Base-by-base conservation (phyloP, 805 yeast species). In the Barnettozyma vustinii region DNA sequence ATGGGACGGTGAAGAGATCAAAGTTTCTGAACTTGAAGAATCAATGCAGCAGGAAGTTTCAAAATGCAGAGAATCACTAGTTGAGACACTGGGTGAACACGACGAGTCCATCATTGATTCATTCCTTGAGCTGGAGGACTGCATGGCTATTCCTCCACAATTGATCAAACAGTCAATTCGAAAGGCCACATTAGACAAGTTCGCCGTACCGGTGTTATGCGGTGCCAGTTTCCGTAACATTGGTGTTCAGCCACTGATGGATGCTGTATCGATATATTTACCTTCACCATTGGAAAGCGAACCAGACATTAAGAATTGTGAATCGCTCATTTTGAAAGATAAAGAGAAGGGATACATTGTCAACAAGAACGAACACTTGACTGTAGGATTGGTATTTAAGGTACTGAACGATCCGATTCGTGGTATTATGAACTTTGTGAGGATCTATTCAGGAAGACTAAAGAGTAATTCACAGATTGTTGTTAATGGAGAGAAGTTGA, bases 201-300 rank as follows among this genome's bases (percentile, higher is more conserved):
- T 69, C 36, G 73, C 87, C 1, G 77, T 84, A 0, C 97, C 99
- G 0, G 87, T 94, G 0, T 67, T 91, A 35, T 90, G 97, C 66
- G 99, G 99, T 12, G 87, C 97, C 2, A 86, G 96, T 47, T 94
- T 92, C 67, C 78, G 75, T 56, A 92, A 92, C 63, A 86, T 92
- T 42, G 99, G 99, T 23, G 96, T 94, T 2, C 98, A 94, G 63
- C 97, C 98, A 1, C 69, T 94, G 44, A 67, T 94, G 66, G 97
- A 92, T 65, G 91, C 95, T 0, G 76, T 91, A 12, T 76, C 81
- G 1, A 76, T 78, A 47, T 94, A 77, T 58, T 68, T 94, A 16
- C 98, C 99, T 0, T 81, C 90, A 1, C 98, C 98, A 1, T 54
- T 76, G 3, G 90, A 90, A 52, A 72, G 75, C 1, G 62, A 62